Evolutionary conservation across 1,139 yeast species (phyloP), one percentile per base, ranked within the genome.

Genomic region (Geotrichum siamense): DNA sequence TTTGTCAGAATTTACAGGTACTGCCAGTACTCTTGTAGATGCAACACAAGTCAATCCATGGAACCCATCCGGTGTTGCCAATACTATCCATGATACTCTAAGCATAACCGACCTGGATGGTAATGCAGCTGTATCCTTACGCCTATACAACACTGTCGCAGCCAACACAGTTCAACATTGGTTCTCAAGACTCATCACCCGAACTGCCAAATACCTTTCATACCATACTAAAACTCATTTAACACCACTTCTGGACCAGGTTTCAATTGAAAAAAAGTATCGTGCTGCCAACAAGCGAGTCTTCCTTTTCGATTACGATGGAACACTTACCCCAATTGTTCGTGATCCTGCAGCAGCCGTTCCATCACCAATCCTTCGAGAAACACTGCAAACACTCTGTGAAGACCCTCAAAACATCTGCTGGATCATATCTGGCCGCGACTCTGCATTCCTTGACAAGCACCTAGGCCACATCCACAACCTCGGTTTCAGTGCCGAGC

Each of bases 361-460:
- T 39, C 98, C 98, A 2, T 79, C 94, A 1, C 78, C 80, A 8
- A 73, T 81, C 53, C 69, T 91, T 42, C 72, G 77, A 48, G 65
- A 70, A 13, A 76, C 82, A 8, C 65, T 91, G 50, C 71, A 74
- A 32, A 66, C 70, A 25, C 70, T 91, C 47, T 70, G 82, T 1
- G 70, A 71, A 2, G 97, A 91, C 60, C 89, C 93, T 2, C 71
- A 71, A 51, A 91, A 91, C 63, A 80, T 78, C 59, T 81, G 91
- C 38, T 91, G 98, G 98, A 77, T 91, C 50, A 87, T 91, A 49
- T 82, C 94, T 35, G 98, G 98, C 4, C 78, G 98, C 54, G 98
- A 91, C 62, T 94, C 84, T 64, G 78, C 71, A 38, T 91, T 91
- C 60, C 72, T 91, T 56, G 93, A 82, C 53, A 78, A 79, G 63